Conservation (phyloP, 805 yeast genomes). For the Teunomyces aglyptinius region DNA sequence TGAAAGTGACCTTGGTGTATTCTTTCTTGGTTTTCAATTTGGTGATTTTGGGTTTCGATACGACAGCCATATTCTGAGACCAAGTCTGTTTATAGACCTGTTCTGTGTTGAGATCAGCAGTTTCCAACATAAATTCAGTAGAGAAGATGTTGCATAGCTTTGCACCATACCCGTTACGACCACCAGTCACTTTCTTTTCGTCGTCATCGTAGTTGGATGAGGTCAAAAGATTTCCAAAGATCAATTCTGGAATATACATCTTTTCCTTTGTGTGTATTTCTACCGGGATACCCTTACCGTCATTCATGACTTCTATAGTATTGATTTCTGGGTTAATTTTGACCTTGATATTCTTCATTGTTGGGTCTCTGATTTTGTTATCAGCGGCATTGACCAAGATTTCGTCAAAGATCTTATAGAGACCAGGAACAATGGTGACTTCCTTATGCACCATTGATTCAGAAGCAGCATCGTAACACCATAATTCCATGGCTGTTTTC, state of each 20-base stretch:
- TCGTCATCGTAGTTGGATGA: slow-evolving; percentile 96
- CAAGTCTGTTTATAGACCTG: slow-evolving; percentile 77
- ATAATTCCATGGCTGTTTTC: slow-evolving; percentile 70
- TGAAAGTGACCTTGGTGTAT: slow-evolving; percentile 82
- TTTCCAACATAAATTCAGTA: slow-evolving; percentile 79
- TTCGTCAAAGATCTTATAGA: slow-evolving; percentile 95
- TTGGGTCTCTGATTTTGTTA: slow-evolving; percentile 91
- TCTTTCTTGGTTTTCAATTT: slow-evolving; percentile 60
- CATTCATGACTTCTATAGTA: slow-evolving; percentile 78
- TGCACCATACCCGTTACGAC: slow-evolving; percentile 98
- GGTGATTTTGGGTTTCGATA: slow-evolving; percentile 73
- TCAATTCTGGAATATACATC: slow-evolving; percentile 92
- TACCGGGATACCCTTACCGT: slow-evolving; percentile 93
- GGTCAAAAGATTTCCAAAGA: slow-evolving; percentile 91
- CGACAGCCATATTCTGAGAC: slow-evolving; percentile 80
- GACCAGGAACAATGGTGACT: slow-evolving; percentile 89
- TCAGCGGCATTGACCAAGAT: slow-evolving; percentile 98
- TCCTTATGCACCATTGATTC: slow-evolving; percentile 48
- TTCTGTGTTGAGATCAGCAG: slow-evolving; percentile 70
- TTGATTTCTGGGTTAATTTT: slow-evolving; percentile 73
- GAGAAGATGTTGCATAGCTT: slow-evolving; percentile 95
- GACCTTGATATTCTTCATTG: slow-evolving; percentile 86
- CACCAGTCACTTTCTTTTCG: slow-evolving; percentile 95
- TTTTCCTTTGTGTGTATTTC: slow-evolving; percentile 90
- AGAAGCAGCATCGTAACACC: slow-evolving; percentile 67